These are phyloP conservation scores for Gossypium longicalyx DNA, from an alignment of 345 rosid species.

Conservation along the genomic window DNA sequence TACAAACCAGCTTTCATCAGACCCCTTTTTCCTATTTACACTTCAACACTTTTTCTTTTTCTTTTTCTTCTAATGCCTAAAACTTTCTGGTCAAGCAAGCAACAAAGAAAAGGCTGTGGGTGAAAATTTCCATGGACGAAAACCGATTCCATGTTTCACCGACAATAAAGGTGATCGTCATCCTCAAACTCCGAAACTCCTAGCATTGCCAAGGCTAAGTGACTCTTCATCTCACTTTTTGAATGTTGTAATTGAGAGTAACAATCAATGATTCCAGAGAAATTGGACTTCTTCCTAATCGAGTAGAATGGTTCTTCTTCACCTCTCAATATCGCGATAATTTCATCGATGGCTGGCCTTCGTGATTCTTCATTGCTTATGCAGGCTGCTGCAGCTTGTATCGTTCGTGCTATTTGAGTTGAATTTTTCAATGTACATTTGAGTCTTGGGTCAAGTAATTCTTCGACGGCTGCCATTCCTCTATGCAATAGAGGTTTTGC, in stretches of 20 bases:
- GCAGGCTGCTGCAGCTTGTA: constrained; percentile 75
- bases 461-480: constrained; percentile 59
- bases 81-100: constrained; percentile 20
- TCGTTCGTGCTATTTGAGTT: constrained; percentile 48
- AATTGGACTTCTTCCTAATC: constrained; percentile 39
- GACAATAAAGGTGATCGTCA: constrained; percentile 46
- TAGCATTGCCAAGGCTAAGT: constrained; percentile 82
- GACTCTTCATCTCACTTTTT: constrained; percentile 76
- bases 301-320: constrained; percentile 37
- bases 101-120: not conserved
- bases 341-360: constrained; percentile 59
- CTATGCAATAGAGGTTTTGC: constrained; percentile 71
- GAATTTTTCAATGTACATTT: constrained; percentile 34
- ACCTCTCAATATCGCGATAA: constrained; percentile 55
- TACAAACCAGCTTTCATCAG: constrained; percentile 13
- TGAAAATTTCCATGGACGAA: constrained; percentile 5
- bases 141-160: constrained; percentile 28
- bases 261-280: constrained; percentile 61
- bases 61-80: constrained; percentile 8
- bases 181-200: constrained; percentile 80
- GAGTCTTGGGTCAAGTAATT: constrained; percentile 64
- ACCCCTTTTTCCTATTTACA: constrained; percentile 34
- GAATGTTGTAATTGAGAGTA: constrained; percentile 56
- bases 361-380: constrained; percentile 61
- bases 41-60: not conserved